Conservation (phyloP, 2,329 filamentous ascomycete species). For the Sclerotinia borealis region DNA sequence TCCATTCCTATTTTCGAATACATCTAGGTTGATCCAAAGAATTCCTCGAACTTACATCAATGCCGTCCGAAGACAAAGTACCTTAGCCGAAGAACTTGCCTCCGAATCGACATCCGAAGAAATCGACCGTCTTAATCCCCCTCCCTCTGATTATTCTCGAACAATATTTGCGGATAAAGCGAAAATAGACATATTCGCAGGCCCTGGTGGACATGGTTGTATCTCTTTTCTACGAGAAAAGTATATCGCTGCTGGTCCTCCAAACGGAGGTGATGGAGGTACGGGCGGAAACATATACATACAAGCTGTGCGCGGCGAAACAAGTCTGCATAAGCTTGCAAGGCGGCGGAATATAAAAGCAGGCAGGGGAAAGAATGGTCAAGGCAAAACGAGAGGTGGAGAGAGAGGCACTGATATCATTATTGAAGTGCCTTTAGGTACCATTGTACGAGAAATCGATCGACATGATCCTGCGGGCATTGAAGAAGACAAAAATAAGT, state of each 20-base stretch:
- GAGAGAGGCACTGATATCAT: conserved; percentile 80
- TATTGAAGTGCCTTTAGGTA: conserved; percentile 87
- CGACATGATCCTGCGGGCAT: conserved; percentile 71
- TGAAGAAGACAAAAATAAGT: conserved; percentile 45
- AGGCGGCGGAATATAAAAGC: conserved; percentile 69
- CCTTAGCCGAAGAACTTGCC: conserved; percentile 3
- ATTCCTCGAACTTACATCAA: conserved; percentile 16
- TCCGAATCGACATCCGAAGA: conserved; percentile 19
- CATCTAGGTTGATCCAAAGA: conserved; percentile 2
- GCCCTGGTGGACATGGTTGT: conserved; percentile 82
- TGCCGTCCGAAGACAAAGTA: conserved; percentile 21
- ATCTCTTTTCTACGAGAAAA: conserved; percentile 92
- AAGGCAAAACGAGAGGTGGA: conserved; percentile 67
- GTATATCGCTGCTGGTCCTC: conserved; percentile 78
- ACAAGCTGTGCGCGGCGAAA: conserved; percentile 85
- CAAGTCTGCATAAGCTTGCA: conserved; percentile 85
- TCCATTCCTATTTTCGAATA: conserved; percentile 25
- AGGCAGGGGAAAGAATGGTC: conserved; percentile 69
- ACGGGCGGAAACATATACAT: conserved; percentile 91
- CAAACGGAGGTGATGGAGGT: conserved; percentile 92
- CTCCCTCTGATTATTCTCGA: conserved; percentile 75
- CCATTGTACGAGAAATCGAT: conserved; percentile 76
- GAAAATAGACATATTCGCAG: conserved; percentile 68
- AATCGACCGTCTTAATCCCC: conserved; percentile 64
- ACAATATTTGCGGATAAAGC: conserved; percentile 86